Conservation (phyloP, 2,329 filamentous ascomycete genomes). For the Arthrinium phaeospermum region DNA sequence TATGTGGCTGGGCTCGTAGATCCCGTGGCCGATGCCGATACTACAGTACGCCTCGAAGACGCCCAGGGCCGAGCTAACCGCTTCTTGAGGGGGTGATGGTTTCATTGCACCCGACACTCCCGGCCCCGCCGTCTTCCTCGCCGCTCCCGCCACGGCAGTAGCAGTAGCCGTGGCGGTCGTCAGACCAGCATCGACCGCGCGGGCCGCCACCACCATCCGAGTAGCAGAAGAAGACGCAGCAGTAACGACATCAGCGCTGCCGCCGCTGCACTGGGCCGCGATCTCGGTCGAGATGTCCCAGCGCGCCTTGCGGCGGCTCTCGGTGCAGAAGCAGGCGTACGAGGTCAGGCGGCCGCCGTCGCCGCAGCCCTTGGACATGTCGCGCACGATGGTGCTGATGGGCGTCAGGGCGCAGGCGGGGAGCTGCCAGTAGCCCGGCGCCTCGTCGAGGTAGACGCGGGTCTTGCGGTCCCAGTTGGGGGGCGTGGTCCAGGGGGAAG, state of each 20-base stretch:
- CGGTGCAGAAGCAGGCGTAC: conserved; percentile 6
- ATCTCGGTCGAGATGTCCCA: conserved; percentile 9
- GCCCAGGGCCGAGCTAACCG: neutral
- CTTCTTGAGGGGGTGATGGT: neutral
- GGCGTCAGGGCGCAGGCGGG: neutral
- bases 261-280: neutral
- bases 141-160: neutral
- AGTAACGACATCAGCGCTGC: neutral
- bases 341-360: neutral
- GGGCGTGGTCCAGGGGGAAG: neutral
- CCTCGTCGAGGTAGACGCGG: neutral
- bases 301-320: neutral
- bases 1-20: conserved; percentile 21
- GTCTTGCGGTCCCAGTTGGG: neutral
- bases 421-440: neutral
- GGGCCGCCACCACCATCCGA: neutral
- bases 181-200: neutral
- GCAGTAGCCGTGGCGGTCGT: neutral
- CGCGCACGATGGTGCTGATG: conserved; percentile 12
- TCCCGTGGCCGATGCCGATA: neutral
- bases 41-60: conserved; percentile 1
- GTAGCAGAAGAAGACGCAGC: neutral
- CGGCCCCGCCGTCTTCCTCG: no score
- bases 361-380: conserved; percentile 1
- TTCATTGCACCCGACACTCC: neutral